phyloP scores from a whole-genome alignment of 176 grass and related monocot genomes.

The Oryza nivara region DNA sequence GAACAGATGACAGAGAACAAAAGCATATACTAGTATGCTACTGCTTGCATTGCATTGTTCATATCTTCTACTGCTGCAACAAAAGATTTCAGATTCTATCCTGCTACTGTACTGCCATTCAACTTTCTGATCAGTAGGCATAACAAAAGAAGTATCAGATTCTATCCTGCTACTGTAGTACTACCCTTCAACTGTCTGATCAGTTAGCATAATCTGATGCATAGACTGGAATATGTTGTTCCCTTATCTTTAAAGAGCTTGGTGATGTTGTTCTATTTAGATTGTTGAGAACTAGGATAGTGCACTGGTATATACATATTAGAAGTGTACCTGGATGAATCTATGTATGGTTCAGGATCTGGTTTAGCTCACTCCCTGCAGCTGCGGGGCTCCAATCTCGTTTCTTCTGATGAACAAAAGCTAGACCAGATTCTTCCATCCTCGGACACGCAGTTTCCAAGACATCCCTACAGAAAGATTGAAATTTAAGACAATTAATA shows the following conservation, averaged over 20 bases:
- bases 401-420: background rate
- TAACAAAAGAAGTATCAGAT: background rate
- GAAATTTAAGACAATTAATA: background rate
- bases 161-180: background rate
- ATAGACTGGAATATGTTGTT: background rate
- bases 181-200: background rate
- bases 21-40: background rate
- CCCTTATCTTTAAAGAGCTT: background rate
- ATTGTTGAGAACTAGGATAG: background rate
- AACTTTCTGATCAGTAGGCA: background rate
- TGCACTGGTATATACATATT: background rate
- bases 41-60: background rate
- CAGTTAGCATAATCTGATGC: background rate
- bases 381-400: background rate
- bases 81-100: too few species aligned
- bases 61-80: background rate
- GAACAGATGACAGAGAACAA: background rate
- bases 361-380: background rate
- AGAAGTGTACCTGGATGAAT: background rate
- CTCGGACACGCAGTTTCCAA: background rate
- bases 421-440: background rate
- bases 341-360: background rate
- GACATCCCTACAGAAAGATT: background rate
- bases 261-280: background rate
- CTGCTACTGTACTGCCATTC: background rate